Percentiles rank a stretch among this genome's conserved stretches.
These are phyloP conservation scores for Aotearoamyces nothofagi DNA, from an alignment of 2,329 filamentous ascomycete species.

Conservation along the genomic window DNA sequence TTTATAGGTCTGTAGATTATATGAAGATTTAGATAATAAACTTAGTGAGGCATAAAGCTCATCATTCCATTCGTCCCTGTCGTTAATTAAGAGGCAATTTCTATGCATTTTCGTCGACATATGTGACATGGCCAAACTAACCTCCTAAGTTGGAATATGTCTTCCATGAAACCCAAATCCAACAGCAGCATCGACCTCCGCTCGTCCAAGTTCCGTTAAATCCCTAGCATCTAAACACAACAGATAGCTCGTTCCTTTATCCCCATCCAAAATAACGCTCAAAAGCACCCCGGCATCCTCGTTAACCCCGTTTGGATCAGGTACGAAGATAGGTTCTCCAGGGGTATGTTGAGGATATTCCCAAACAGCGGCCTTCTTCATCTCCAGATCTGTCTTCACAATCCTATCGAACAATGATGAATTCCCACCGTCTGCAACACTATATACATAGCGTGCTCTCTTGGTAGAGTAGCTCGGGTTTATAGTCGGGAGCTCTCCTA, in stretches of 20 bases:
- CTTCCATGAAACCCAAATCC: slow-evolving; percentile 51
- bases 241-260: slow-evolving; percentile 44
- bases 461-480: slow-evolving; percentile 38
- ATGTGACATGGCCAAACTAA: too few species aligned
- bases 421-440: slow-evolving; percentile 36
- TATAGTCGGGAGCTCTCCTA: slow-evolving; percentile 51
- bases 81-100: too few species aligned
- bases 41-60: too few species aligned
- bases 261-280: slow-evolving; percentile 48
- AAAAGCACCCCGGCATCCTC: slow-evolving; percentile 52
- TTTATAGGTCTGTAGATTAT: too few species aligned
- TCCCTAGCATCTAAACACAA: slow-evolving; percentile 47
- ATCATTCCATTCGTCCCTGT: too few species aligned
- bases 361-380: slow-evolving; percentile 38
- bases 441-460: slow-evolving; percentile 45
- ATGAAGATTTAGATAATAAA: too few species aligned
- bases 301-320: slow-evolving; percentile 27
- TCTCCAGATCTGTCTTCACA: slow-evolving; percentile 47
- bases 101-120: too few species aligned
- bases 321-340: slow-evolving; percentile 54
- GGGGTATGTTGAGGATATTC: slow-evolving; percentile 42
- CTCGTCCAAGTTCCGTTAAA: slow-evolving; percentile 48
- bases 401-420: slow-evolving; percentile 47
- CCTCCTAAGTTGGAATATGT: slow-evolving; percentile 23
- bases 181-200: slow-evolving; percentile 44